Evolutionary conservation across 306 rosid genomes (phyloP).

Genomic region (Cicer arietinum): DNA sequence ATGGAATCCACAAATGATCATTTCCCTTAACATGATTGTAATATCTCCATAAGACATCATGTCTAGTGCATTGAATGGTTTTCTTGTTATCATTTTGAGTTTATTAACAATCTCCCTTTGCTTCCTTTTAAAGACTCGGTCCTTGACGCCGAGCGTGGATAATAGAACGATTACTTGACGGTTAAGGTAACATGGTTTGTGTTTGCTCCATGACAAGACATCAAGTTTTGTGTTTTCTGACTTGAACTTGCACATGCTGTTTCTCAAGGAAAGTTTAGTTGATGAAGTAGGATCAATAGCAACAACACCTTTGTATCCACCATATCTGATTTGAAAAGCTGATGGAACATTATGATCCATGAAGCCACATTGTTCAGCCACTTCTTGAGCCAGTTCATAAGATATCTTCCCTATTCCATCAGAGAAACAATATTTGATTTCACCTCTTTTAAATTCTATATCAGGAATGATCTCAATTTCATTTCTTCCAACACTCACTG

Average conservation of each 20-base stretch:
- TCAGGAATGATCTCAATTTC: conserved; percentile 76
- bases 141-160: conserved; percentile 73
- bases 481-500: conserved; percentile 53
- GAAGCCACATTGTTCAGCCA: conserved; percentile 64
- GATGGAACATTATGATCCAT: conserved; percentile 56
- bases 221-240: conserved; percentile 65
- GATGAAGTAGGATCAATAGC: conserved; percentile 77
- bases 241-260: conserved; percentile 80
- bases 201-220: conserved; percentile 73
- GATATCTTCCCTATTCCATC: conserved; percentile 94
- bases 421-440: conserved; percentile 63
- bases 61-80: conserved; percentile 69
- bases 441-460: conserved; percentile 46
- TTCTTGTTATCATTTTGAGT: conserved; percentile 57
- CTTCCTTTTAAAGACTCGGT: conserved; percentile 56
- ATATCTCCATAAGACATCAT: conserved; percentile 76
- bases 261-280: conserved; percentile 70
- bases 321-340: conserved; percentile 90
- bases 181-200: conserved; percentile 64
- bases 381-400: conserved; percentile 61
- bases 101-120: conserved; percentile 61
- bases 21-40: conserved; percentile 60
- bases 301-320: conserved; percentile 91
- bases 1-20: conserved; percentile 53
- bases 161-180: conserved; percentile 65